Percentiles rank a stretch among this genome's conserved stretches.
Conservation (phyloP, 2,329 filamentous ascomycete genomes). For the Bipolaris cookei region DNA sequence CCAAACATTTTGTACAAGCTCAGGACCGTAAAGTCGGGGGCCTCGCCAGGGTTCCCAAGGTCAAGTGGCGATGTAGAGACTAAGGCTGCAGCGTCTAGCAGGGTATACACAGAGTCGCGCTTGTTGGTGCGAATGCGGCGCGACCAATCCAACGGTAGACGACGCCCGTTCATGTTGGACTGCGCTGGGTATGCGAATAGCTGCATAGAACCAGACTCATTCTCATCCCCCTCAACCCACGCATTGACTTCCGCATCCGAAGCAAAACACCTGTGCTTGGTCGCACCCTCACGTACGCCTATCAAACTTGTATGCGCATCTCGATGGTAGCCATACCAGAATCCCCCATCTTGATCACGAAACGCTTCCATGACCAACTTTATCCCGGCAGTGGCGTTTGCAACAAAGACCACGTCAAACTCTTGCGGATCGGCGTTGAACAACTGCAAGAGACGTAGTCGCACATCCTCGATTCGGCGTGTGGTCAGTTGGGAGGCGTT, state of each 20-base stretch:
- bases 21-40: constrained; percentile 84
- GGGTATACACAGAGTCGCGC: constrained; percentile 61
- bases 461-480: constrained; percentile 74
- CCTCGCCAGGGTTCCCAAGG: constrained; percentile 63
- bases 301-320: constrained; percentile 88
- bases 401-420: constrained; percentile 89
- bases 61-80: constrained; percentile 79
- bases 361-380: constrained; percentile 85
- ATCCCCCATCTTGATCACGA: constrained; percentile 70
- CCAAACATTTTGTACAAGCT: constrained; percentile 99
- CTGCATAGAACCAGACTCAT: constrained; percentile 28
- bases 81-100: constrained; percentile 84
- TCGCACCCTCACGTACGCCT: constrained; percentile 75
- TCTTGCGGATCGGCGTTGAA: constrained; percentile 81
- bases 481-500: constrained; percentile 79
- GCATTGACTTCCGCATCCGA: constrained; percentile 66
- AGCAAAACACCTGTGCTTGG: constrained; percentile 68
- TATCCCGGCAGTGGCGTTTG: constrained; percentile 89
- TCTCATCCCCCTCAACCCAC: constrained; percentile 63
- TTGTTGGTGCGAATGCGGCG: constrained; percentile 52
- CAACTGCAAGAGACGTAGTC: constrained; percentile 73
- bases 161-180: constrained; percentile 87
- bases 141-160: constrained; percentile 75
- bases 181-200: constrained; percentile 88
- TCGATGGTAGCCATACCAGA: constrained; percentile 81